Base-by-base conservation (phyloP, 768 basidiomycete species). In the Floccularia luteovirens region DNA sequence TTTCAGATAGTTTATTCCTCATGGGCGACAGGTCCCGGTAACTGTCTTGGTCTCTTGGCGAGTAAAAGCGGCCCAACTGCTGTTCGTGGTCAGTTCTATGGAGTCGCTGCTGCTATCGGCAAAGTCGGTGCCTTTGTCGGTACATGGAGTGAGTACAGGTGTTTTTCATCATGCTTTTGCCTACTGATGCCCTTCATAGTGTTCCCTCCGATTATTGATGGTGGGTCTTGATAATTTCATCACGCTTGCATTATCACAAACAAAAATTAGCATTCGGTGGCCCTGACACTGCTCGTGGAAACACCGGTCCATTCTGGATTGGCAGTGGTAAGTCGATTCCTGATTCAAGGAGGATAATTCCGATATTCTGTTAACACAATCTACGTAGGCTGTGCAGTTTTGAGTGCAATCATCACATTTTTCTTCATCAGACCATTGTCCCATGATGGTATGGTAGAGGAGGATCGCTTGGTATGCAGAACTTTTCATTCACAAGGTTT, bases 261-360 rank as follows among this genome's bases (percentile, higher is more conserved):
- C 27, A 14, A 14, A 30, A 30, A 30, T 13, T 45, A 77, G 83
- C 71, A 16, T 88, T 88, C 45, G 80, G 79, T 44, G 81, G 80
- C 4, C 5, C 69, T 1, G 48, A 38, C 8, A 60, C 73, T 20
- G 55, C 61, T 25, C 70, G 63, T 45, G 84, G 81, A 36, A 81
- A 84, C 54, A 90, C 90, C 0, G 88, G 89, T n/a, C 88, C 88
- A 11, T 90, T 90, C 74, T 90, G 83, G 85, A 57, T 90, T 46
- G 89, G 72, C 14, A 86, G 84, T 48, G 83, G 80, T 68, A 48
- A 16, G 63, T 51, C 20, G 27, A 10, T 10, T 10, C 14, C 27
- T 14, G 8, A 30, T 30, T 30, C 27, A 30, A 8, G 27, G 14
- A 14, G 27, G n/a, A n/a, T n/a, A n/a, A n/a, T n/a, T n/a, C n/a